Conservation (phyloP, 306 rosid genomes). For the Prunus padus region DNA sequence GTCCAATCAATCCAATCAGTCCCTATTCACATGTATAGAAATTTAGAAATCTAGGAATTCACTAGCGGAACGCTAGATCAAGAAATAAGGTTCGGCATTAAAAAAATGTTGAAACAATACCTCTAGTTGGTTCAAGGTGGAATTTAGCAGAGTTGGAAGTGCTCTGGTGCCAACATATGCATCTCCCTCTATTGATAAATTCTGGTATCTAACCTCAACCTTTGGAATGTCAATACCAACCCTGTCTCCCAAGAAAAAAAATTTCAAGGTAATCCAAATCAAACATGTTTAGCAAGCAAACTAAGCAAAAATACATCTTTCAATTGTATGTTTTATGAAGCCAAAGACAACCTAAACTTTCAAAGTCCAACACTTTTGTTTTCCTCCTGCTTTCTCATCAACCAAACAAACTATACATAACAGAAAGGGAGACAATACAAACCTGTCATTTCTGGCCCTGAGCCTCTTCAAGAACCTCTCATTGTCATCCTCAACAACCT, state of each 20-base stretch:
- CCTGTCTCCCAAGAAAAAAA: conserved; percentile 28
- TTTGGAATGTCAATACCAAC: conserved; percentile 61
- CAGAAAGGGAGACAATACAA: not conserved
- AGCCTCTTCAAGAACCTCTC: conserved; percentile 52
- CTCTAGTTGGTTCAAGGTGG: conserved; percentile 50
- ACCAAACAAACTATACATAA: not conserved
- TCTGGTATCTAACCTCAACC: conserved; percentile 54
- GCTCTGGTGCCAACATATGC: conserved; percentile 65
- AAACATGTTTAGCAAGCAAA: not conserved
- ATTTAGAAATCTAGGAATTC: conserved; percentile 2
- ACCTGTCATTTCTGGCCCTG: conserved; percentile 64
- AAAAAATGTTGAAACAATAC: conserved; percentile 24
- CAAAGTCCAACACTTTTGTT: too few relatives aligned
- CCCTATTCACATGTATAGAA: conserved; percentile 30
- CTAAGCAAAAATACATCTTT: not conserved
- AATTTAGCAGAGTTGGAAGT: conserved; percentile 60
- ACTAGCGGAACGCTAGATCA: not conserved
- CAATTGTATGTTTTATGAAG: not conserved
- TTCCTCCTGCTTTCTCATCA: conserved; percentile 12
- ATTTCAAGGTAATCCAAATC: not conserved
- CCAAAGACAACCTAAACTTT: not conserved
- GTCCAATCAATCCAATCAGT: conserved; percentile 43
- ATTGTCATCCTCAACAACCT: conserved; percentile 65
- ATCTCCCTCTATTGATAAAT: conserved; percentile 64
- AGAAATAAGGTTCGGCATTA: not conserved